These are phyloP conservation scores for Umbelopsis sp. DNA, from an alignment of 192 early-diverging fungal species.

Conservation along the genomic window DNA sequence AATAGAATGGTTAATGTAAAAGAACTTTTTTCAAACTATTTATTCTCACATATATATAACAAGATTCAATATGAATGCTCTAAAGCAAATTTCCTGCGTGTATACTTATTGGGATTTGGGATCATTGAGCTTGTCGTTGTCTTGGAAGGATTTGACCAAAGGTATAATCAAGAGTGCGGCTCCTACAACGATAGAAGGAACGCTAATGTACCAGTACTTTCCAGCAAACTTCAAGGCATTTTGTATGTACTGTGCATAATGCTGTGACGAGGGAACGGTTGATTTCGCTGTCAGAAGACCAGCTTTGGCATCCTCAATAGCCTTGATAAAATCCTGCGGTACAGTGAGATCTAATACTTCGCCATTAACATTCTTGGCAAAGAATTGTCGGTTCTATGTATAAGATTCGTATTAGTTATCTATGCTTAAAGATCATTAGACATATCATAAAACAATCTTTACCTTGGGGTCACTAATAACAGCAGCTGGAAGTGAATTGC, in stretches of 20 bases:
- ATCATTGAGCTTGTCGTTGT: too few species aligned
- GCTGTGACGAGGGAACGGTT: not conserved
- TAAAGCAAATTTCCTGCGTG: too few species aligned
- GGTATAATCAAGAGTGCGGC: not conserved
- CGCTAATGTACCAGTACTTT: not conserved
- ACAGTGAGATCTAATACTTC: not conserved
- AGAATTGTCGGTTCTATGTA: not conserved
- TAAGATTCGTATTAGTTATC: too few species aligned
- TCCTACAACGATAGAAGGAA: not conserved
- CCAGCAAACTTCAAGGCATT: not conserved
- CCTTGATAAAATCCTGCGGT: not conserved
- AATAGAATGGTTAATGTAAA: too few species aligned
- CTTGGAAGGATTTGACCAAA: not conserved
- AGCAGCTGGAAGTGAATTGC: constrained; percentile 38
- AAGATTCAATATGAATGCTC: too few species aligned
- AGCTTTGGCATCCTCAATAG: not conserved
- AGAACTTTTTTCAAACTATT: too few species aligned
- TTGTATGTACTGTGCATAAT: not conserved
- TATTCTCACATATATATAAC: too few species aligned
- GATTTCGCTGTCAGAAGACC: not conserved
- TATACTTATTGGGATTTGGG: too few species aligned
- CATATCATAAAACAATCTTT: too few species aligned
- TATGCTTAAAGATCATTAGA: too few species aligned
- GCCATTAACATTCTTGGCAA: not conserved
- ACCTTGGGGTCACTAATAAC: constrained; percentile 52